These are phyloP conservation scores for Tillandsia fasciculata DNA, from an alignment of 176 grass and related monocot species.

Conservation along the genomic window DNA sequence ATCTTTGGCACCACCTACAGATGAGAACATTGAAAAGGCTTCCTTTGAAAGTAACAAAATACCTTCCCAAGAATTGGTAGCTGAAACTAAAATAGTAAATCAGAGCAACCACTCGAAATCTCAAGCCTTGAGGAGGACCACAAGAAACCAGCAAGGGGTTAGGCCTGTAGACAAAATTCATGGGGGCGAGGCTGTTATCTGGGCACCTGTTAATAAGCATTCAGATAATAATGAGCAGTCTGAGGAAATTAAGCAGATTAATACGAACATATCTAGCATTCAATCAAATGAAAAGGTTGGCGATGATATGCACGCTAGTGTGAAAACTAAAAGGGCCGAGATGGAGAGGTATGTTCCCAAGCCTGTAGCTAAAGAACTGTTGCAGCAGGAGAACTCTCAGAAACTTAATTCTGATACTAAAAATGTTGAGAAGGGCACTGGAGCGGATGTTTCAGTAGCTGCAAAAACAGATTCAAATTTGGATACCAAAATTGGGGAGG, in stretches of 20 bases:
- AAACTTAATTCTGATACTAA: slow-evolving; percentile 22
- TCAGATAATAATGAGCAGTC: slow-evolving; percentile 39
- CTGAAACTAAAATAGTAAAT: slow-evolving; percentile 44
- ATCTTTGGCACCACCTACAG: slow-evolving; percentile 16
- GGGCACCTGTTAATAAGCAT: slow-evolving; percentile 61
- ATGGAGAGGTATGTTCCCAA: slow-evolving; percentile 98
- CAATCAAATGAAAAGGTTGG: slow-evolving; percentile 27
- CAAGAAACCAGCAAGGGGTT: slow-evolving; percentile 54
- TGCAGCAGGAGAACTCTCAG: slow-evolving; percentile 41
- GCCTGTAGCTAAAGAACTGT: slow-evolving; percentile 64
- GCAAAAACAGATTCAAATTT: slow-evolving; percentile 29
- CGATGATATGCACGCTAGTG: slow-evolving; percentile 36
- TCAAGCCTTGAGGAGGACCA: slow-evolving; percentile 44
- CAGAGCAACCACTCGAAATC: slow-evolving; percentile 40
- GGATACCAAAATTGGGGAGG: slow-evolving; percentile 50
- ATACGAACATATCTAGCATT: slow-evolving; percentile 13
- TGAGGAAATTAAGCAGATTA: slow-evolving; percentile 28
- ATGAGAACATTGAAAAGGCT: slow-evolving; percentile 27
- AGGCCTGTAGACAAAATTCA: slow-evolving; percentile 48
- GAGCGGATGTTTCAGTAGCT: slow-evolving; percentile 30
- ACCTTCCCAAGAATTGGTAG: slow-evolving; percentile 34
- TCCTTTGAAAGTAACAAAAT: slow-evolving; percentile 26
- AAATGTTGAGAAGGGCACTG: slow-evolving; percentile 18
- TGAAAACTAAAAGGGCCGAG: slow-evolving; percentile 82
- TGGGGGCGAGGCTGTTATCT: slow-evolving; percentile 48